These are phyloP conservation scores for Beauveria brongniartii DNA, from an alignment of 2,329 filamentous ascomycete genomes.

Conservation along the genomic window DNA sequence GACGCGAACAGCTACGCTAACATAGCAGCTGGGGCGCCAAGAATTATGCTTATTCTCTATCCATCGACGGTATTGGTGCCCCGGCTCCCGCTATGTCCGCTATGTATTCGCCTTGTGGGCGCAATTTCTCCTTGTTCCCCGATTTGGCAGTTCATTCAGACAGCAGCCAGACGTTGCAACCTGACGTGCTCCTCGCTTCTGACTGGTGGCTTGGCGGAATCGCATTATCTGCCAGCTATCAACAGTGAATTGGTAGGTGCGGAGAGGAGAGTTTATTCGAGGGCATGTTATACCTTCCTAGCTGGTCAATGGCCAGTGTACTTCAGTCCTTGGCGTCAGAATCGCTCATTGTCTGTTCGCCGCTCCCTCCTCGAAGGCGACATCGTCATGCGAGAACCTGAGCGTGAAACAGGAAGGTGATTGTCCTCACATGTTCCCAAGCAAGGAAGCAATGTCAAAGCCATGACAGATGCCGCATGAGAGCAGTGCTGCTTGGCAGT, in stretches of 20 bases:
- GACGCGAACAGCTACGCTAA: not conserved
- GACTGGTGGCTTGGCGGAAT: not conserved
- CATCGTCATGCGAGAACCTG: not conserved
- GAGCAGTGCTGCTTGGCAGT: not conserved
- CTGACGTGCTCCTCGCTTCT: not conserved
- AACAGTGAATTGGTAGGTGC: not conserved
- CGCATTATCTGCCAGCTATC: not conserved
- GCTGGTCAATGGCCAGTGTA: not conserved
- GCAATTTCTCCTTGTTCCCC: not conserved
- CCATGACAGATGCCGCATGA: not conserved
- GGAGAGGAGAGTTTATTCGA: not conserved
- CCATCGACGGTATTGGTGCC: not conserved
- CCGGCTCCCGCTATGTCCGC: not conserved
- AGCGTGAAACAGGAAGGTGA: conserved; percentile 1
- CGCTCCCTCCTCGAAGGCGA: not conserved
- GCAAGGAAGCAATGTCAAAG: not conserved
- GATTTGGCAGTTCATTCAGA: not conserved
- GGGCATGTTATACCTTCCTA: not conserved
- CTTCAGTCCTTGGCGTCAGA: not conserved
- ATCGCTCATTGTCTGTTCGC: not conserved
- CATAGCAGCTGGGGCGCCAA: conserved; percentile 1
- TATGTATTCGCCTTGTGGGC: not conserved
- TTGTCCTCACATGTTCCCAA: not conserved
- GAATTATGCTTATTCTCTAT: conserved; percentile 7
- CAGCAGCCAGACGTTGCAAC: not conserved